Conservation (phyloP, 2,329 filamentous ascomycete genomes). For the Tolypocladium sp. region DNA sequence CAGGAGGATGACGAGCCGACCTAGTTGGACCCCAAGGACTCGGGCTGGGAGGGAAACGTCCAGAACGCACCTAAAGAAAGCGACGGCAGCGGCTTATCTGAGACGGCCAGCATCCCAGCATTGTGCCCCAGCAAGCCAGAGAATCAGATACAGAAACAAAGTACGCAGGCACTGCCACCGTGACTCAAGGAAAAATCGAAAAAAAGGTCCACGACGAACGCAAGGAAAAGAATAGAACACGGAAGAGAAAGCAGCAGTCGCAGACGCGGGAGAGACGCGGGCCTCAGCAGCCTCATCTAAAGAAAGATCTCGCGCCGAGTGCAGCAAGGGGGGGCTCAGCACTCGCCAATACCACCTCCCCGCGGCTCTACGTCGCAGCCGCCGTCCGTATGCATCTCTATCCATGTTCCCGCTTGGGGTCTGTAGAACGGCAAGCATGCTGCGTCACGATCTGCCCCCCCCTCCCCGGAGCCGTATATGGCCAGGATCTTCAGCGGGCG, state of each 20-base stretch:
- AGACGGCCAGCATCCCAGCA: slow-evolving; percentile 28
- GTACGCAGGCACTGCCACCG: neutral
- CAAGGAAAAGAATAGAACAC: slow-evolving; percentile 8
- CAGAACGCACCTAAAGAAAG: slow-evolving; percentile 3
- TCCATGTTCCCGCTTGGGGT: neutral
- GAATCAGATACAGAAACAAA: neutral
- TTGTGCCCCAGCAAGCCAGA: slow-evolving; percentile 8
- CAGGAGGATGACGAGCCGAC: neutral
- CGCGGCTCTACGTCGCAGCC: neutral
- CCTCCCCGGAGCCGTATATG: neutral
- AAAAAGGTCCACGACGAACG: slow-evolving; percentile 3
- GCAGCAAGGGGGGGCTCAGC: neutral
- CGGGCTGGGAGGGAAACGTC: neutral
- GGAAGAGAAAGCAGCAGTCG: slow-evolving; percentile 11
- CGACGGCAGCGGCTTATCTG: slow-evolving; percentile 8
- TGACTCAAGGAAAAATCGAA: slow-evolving; percentile 3
- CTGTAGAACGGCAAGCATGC: neutral
- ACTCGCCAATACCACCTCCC: neutral
- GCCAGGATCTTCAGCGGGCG: neutral
- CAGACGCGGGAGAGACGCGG: neutral
- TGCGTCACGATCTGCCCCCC: neutral
- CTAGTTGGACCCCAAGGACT: neutral
- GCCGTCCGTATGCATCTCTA: neutral
- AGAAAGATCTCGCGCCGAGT: neutral
- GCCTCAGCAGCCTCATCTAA: neutral